Evolutionary conservation across 345 rosid species (phyloP), one percentile per base, ranked within the genome.

Genomic region (Brassica juncea): DNA sequence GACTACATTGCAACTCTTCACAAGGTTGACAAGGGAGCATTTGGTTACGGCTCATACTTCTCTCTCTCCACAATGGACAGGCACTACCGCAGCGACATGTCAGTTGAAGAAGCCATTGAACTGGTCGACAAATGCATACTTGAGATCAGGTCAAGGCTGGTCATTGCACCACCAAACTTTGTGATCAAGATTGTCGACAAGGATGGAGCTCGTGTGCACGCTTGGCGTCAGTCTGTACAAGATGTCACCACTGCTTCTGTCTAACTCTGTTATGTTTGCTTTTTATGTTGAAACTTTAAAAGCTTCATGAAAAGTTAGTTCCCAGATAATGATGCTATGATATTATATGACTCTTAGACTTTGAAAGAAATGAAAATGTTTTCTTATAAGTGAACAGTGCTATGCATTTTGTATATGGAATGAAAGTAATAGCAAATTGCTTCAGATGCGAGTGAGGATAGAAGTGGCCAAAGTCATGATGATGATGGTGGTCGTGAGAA

Each of bases 11-110:
- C 99, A 54, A 90, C 94, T 35, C 91, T 92, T 69, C 97, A 94
- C 92, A 94, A 94, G 86, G 92, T 93, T 42, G 99, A 95, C 2
- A 95, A 88, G 90, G 99, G 92, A 23, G 93, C 99, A 23, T 95
- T 95, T 25, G 99, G 99, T 7, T 95, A 95, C 2, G 99, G 98
- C 0, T 91, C 99, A 31, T 95, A 89, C 76, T 95, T 95, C 77
- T 83, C 90, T 23, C 94, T 95, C 15, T 77, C 99, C 31, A 89
- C 90, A 88, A 91, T 95, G 99, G 99, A 95, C 88, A 89, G 97
- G 59, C 97, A 88, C 83, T 95, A 81, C 88, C 98, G 85, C 72
- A 89, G 93, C 31, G 94, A 92, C 70, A 95, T 95, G 99, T 72
- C 94, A 0, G 86, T 93, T 5, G 98, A 91, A 82, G 97, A 95